Base-by-base conservation (phyloP, 225 moss, liverwort and hornwort genomes). In the Physcomitrellopsis africana region DNA sequence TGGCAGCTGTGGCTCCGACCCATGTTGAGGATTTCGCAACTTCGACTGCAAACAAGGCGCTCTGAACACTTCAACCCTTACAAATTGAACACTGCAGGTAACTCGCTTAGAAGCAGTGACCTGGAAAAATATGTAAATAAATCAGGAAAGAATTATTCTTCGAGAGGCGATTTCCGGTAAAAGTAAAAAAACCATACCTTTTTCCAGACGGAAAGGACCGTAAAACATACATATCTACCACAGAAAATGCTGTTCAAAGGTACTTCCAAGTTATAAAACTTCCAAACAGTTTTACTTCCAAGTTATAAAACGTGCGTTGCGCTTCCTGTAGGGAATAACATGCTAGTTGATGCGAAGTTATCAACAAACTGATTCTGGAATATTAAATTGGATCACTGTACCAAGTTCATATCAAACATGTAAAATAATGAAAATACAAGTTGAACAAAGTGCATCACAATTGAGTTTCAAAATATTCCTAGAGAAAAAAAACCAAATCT, bases 161-260 rank as follows among this genome's bases (percentile, higher is more conserved):
- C 7, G 7, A 7, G 7, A 2, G 32, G 5, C 32, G 32, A 37
- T 37, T 7, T 37, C 32, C 4, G 32, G 32, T 37, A 37, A 37
- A 4, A 1, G 32, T 4, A 32, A 66, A 27, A n/a, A 51, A 57
- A 80, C 58, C 65, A 70, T 62, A 23, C 24, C 12, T 20, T 68
- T 11, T 10, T 47, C 0, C 7, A 29, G 48, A 47, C n/a, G 51
- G 57, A 52, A 65, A 62, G 63, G 10, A 42, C 58, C 51, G 18
- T 11, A 65, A 60, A 72, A 42, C 59, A 41, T 45, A 69, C 18
- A 54, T 15, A 29, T 27, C 42, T 58, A 20, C 65, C 43, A 26
- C 16, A 67, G 60, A 61, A 51, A 52, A 23, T 17, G 6, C n/a
- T 37, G 44, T 52, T 29, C 52, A 45, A 3, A 37, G 15, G 26